Conservation (phyloP, 2,329 filamentous ascomycete species). For the Cephalotrichum gorgonifer region DNA sequence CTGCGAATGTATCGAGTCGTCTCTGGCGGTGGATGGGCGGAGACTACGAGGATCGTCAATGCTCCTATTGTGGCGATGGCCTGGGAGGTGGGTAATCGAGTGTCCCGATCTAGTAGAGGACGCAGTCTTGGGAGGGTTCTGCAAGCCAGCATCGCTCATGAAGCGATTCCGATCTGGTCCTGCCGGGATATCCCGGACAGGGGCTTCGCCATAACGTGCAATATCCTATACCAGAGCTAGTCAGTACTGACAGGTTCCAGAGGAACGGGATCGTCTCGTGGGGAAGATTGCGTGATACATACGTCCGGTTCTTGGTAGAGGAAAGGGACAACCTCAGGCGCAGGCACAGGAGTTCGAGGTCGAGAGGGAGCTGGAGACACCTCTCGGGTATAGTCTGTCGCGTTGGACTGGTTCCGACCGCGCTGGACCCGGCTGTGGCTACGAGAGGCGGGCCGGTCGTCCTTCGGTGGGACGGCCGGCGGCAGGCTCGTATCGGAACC, state of each 20-base stretch:
- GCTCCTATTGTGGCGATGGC: slow-evolving; percentile 58
- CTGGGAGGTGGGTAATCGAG: slow-evolving; percentile 53
- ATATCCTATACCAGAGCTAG: slow-evolving; percentile 46
- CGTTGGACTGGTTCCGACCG: slow-evolving; percentile 73
- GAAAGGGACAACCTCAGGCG: slow-evolving; percentile 95
- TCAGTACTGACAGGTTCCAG: background rate
- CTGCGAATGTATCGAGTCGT: slow-evolving; percentile 50
- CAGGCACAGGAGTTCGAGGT: slow-evolving; percentile 75
- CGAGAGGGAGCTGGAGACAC: slow-evolving; percentile 66
- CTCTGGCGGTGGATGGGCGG: slow-evolving; percentile 64
- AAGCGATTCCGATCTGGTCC: slow-evolving; percentile 62
- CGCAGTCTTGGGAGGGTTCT: slow-evolving; percentile 47
- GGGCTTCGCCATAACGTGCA: slow-evolving; percentile 65
- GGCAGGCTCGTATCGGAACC: slow-evolving; percentile 58
- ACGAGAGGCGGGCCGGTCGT: slow-evolving; percentile 54
- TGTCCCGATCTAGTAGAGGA: slow-evolving; percentile 51
- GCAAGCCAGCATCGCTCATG: slow-evolving; percentile 35
- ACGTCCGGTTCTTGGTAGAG: slow-evolving; percentile 81
- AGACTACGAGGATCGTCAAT: slow-evolving; percentile 55
- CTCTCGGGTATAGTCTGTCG: slow-evolving; percentile 61
- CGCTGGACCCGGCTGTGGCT: slow-evolving; percentile 49
- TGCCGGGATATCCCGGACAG: slow-evolving; percentile 58
- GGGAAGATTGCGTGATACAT: slow-evolving; percentile 23
- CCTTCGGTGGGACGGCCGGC: slow-evolving; percentile 36
- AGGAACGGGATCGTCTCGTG: slow-evolving; percentile 6